phyloP scores from a whole-genome alignment of 108 stramenopile species.

The Fistulifera pelliculosa region DNA sequence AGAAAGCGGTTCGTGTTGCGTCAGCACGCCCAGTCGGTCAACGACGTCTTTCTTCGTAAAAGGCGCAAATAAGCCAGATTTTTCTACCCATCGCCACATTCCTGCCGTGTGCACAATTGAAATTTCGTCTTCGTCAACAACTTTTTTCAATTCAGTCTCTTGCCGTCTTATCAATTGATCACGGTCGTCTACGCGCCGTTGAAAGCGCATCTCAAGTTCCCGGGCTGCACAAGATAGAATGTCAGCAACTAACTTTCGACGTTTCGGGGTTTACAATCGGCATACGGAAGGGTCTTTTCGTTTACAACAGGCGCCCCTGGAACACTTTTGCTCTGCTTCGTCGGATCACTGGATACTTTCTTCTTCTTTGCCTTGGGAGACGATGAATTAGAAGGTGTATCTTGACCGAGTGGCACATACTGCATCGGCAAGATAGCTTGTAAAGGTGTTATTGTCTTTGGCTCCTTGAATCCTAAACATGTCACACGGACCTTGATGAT shows the following conservation, averaged over 20 bases:
- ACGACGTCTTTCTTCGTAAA: not conserved
- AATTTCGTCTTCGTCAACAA: conserved; percentile 1
- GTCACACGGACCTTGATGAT: not conserved
- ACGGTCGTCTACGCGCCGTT: not conserved
- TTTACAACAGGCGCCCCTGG: not conserved
- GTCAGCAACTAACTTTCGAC: conserved; percentile 10
- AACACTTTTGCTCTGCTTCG: not conserved
- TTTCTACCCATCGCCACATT: conserved; percentile 14
- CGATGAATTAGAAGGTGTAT: not conserved
- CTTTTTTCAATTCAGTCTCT: not conserved
- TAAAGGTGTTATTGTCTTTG: not conserved
- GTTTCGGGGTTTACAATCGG: conserved; percentile 2
- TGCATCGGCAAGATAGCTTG: not conserved
- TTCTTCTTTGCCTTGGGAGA: not conserved
- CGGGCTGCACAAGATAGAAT: conserved; percentile 2
- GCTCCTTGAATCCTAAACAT: not conserved
- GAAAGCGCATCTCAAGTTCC: conserved; percentile 1
- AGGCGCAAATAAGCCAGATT: conserved; percentile 5
- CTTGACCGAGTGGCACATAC: not conserved
- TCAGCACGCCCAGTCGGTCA: not conserved
- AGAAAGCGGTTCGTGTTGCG: no score
- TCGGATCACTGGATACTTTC: not conserved
- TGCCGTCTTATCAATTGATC: not conserved
- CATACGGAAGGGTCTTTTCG: conserved; percentile 5
- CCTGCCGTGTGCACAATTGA: conserved; percentile 3